phyloP scores from a whole-genome alignment of 805 yeast species.

The Kodamaea jinghongensis region DNA sequence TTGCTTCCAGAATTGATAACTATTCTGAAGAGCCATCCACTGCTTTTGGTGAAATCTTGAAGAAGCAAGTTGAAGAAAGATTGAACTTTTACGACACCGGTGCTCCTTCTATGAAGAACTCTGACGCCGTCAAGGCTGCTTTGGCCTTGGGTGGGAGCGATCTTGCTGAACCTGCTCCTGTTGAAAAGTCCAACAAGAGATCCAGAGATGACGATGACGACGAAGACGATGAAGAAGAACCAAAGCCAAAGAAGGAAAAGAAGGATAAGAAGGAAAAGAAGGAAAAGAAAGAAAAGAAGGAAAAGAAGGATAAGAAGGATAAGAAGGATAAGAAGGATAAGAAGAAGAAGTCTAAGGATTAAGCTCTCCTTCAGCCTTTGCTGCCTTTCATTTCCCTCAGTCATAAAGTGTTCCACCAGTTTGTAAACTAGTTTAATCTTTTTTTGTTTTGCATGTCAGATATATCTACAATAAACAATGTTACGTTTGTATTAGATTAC shows the following conservation, averaged over 20 bases:
- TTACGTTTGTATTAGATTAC: neutral
- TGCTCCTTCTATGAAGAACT: conserved; percentile 92
- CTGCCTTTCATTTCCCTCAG: conserved; percentile 5
- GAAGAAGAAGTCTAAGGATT: conserved; percentile 48
- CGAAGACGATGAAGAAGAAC: conserved; percentile 25
- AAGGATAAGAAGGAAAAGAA: conserved; percentile 34
- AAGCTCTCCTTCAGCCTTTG: conserved; percentile 10
- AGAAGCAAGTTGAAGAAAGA: conserved; percentile 97
- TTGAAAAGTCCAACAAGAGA: conserved; percentile 20
- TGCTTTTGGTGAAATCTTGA: conserved; percentile 85
- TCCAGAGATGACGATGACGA: conserved; percentile 22
- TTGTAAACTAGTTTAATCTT: conserved; percentile 21
- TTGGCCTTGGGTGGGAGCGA: conserved; percentile 62
- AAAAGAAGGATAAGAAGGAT: conserved; percentile 38
- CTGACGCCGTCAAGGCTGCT: conserved; percentile 92
- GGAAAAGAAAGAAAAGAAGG: conserved; percentile 31
- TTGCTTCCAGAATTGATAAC: conserved; percentile 97
- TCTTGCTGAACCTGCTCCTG: conserved; percentile 38
- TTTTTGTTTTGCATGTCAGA: conserved; percentile 28
- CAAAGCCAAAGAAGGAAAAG: conserved; percentile 32
- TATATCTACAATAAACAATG: conserved; percentile 9
- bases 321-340: conserved; percentile 44
- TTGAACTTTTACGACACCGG: conserved; percentile 95
- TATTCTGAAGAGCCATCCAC: conserved; percentile 92
- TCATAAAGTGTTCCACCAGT: conserved; percentile 7